A percentile compares a stretch with the other conserved stretches of the same genome.
Evolutionary conservation across 2,329 filamentous ascomycete species (phyloP).

Genomic region (Diplodia mutila): DNA sequence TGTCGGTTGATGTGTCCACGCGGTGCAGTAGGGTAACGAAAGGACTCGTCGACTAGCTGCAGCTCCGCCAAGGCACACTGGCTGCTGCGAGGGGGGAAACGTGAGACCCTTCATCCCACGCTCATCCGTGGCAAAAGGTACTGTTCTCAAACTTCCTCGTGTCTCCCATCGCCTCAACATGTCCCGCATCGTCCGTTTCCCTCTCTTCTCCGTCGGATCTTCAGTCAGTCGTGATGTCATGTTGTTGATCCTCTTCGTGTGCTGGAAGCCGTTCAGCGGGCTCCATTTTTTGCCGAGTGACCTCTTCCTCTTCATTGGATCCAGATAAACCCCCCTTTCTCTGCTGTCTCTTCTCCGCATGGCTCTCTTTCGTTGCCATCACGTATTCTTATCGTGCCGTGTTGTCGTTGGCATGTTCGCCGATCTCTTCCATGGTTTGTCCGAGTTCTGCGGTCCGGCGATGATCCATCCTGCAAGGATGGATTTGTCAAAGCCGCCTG

Average conservation of each 20-base stretch:
- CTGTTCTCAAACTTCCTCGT: too few relatives aligned
- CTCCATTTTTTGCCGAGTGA: neutral
- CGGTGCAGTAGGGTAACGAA: too few relatives aligned
- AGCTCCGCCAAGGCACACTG: too few relatives aligned
- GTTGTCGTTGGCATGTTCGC: neutral
- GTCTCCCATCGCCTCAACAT: neutral
- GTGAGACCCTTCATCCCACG: neutral
- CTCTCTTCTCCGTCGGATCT: neutral
- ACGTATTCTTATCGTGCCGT: neutral
- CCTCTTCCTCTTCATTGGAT: neutral
- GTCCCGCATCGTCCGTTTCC: neutral
- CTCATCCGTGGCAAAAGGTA: neutral
- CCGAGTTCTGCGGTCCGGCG: neutral
- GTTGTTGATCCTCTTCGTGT: neutral
- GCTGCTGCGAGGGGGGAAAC: too few relatives aligned
- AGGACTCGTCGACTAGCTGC: too few relatives aligned
- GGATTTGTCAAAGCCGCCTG: neutral
- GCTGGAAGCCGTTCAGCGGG: neutral
- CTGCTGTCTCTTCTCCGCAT: neutral
- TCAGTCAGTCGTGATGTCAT: slow-evolving; percentile 6
- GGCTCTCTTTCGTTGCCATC: neutral
- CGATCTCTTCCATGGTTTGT: neutral
- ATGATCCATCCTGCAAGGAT: neutral
- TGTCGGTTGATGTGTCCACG: too few relatives aligned
- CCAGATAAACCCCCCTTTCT: neutral